Evolutionary conservation across 2,329 filamentous ascomycete species (phyloP).

Genomic region (Monosporascus ibericus): DNA sequence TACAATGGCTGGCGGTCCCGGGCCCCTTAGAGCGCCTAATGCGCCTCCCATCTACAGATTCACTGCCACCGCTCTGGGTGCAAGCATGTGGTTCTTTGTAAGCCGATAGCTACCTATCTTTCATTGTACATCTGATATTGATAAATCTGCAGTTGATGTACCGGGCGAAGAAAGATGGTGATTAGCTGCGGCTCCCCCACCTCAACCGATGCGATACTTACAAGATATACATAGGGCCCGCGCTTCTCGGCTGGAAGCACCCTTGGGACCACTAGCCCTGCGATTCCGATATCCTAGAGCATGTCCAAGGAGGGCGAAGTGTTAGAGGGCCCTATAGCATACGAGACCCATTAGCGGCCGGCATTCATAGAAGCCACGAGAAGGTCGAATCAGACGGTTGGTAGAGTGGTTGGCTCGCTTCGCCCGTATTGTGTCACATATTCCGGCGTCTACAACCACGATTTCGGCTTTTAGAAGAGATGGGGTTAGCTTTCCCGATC

Average conservation of each 20-base stretch:
- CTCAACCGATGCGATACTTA: slow-evolving; percentile 10
- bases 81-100: slow-evolving; percentile 99
- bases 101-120: slow-evolving; percentile 22
- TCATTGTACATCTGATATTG: slow-evolving; percentile 2
- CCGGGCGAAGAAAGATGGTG: slow-evolving; percentile 90
- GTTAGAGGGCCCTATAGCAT: slow-evolving; percentile 3
- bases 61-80: slow-evolving; percentile 78
- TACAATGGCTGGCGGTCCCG: slow-evolving; percentile 29
- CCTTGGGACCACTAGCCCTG: slow-evolving; percentile 81
- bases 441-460: slow-evolving; percentile 6
- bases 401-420: neutral
- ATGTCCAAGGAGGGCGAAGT: slow-evolving; percentile 1
- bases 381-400: neutral
- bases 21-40: slow-evolving; percentile 32
- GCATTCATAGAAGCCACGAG: slow-evolving; percentile 6
- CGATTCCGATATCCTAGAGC: neutral
- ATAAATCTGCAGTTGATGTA: slow-evolving; percentile 72
- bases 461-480: slow-evolving; percentile 51
- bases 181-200: slow-evolving; percentile 12
- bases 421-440: slow-evolving; percentile 7
- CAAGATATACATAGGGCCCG: slow-evolving; percentile 48
- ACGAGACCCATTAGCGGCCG: neutral
- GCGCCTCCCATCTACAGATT: slow-evolving; percentile 68
- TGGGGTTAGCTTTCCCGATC: slow-evolving; percentile 61
- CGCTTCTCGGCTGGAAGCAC: slow-evolving; percentile 87